A percentile compares a stretch with the other conserved stretches of the same genome.
These are phyloP conservation scores for Verbascum thapsus DNA, from an alignment of 257 asterid species.

Conservation along the genomic window DNA sequence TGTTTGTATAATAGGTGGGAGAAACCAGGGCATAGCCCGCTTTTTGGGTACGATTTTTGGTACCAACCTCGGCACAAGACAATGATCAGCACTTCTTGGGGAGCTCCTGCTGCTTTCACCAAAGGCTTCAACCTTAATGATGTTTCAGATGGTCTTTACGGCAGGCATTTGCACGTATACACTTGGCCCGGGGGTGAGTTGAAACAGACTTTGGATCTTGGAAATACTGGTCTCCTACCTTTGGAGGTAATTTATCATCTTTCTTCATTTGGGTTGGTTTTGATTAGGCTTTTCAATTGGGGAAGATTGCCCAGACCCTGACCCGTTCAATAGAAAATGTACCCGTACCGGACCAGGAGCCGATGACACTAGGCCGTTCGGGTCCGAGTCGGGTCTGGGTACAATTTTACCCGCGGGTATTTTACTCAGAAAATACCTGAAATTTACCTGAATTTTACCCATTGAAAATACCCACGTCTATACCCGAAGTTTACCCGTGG, in stretches of 20 bases:
- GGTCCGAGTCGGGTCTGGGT: no score
- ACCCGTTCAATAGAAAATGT: no score
- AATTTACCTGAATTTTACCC: no score
- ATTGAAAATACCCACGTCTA: no score
- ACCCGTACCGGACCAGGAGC: no score
- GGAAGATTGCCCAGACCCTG: no score
- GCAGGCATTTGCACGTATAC: conserved; percentile 89
- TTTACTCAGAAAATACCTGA: no score
- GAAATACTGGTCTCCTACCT: conserved; percentile 83
- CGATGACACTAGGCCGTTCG: no score
- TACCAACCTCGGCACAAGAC: conserved; percentile 98
- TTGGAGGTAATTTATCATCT: conserved; percentile 61
- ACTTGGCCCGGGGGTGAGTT: conserved; percentile 97
- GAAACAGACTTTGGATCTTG: conserved; percentile 93
- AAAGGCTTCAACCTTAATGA: conserved; percentile 86
- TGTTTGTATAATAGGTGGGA: conserved; percentile 70
- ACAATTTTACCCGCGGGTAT: no score
- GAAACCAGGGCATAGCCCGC: conserved; percentile 94
- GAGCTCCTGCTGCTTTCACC: conserved; percentile 92
- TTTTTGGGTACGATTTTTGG: conserved; percentile 93
- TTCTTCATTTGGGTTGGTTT: no score
- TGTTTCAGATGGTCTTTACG: conserved; percentile 84
- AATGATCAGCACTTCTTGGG: conserved; percentile 98
- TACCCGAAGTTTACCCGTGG: no score
- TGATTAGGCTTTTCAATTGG: no score